Conservation (phyloP, 192 early-diverging fungal genomes). For the Coemansia sp. region DNA sequence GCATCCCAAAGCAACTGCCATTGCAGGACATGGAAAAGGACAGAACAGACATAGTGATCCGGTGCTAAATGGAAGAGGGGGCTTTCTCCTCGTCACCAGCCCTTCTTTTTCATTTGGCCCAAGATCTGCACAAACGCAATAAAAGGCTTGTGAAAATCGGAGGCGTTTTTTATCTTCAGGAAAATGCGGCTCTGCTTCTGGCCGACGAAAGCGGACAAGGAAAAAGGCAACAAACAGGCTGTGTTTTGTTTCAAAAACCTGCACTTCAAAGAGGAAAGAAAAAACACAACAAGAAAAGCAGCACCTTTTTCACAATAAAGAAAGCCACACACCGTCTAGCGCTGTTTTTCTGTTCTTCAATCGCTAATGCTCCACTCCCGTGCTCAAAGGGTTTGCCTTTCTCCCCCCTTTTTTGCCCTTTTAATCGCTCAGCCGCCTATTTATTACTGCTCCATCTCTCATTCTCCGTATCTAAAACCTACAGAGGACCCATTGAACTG, state of each 20-base stretch:
- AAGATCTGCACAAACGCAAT: conserved; percentile 3
- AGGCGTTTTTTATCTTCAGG: background rate
- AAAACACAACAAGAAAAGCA: background rate
- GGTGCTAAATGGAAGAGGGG: background rate
- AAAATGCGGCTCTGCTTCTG: no score
- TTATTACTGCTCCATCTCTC: background rate
- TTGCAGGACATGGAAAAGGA: no score
- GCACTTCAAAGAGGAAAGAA: background rate
- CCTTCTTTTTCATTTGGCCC: background rate
- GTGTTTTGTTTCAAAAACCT: no score
- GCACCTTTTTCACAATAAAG: background rate
- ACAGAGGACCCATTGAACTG: background rate
- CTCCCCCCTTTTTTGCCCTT: background rate
- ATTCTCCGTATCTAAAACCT: background rate
- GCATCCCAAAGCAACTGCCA: no score
- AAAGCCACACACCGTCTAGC: background rate
- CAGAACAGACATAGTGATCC: background rate
- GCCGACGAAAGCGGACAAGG: no score
- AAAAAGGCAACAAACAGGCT: no score
- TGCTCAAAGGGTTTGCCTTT: background rate
- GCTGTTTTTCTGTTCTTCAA: conserved; percentile 8
- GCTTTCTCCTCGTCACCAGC: background rate
- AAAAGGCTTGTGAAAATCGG: conserved; percentile 5
- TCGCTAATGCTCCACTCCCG: background rate
- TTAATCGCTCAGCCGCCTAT: background rate